A percentile compares a stretch with the other conserved stretches of the same genome.
These are phyloP conservation scores for Capsicum chinense DNA, from an alignment of 257 asterid genomes.

Conservation along the genomic window DNA sequence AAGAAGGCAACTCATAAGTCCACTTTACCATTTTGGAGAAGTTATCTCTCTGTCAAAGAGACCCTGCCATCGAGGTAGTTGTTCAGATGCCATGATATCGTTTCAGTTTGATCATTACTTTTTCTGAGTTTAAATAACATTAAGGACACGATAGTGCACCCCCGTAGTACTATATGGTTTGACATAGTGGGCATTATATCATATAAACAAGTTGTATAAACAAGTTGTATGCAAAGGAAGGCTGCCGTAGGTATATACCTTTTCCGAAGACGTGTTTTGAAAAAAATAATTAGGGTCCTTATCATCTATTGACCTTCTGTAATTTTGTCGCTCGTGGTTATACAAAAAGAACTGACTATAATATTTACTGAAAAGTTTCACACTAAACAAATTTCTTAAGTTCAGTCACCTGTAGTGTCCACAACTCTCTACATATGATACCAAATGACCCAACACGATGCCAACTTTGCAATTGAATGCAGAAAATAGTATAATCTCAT, in stretches of 20 bases:
- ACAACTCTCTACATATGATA: not conserved
- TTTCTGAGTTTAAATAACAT: not conserved
- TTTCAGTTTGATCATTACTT: not conserved
- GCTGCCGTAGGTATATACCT: not conserved
- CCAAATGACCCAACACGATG: constrained; percentile 15
- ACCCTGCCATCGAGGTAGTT: constrained; percentile 85
- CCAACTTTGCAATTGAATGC: constrained; percentile 4
- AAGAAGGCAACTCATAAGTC: constrained; percentile 88
- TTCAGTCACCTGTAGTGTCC: constrained; percentile 9
- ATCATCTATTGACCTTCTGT: not conserved
- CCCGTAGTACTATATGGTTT: not conserved
- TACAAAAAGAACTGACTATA: not conserved
- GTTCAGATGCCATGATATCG: constrained; percentile 25
- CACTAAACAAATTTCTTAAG: not conserved
- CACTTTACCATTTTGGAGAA: constrained; percentile 77
- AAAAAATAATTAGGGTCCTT: not conserved
- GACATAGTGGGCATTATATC: not conserved
- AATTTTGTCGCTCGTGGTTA: not conserved
- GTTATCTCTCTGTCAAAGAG: constrained; percentile 80
- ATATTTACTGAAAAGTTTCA: not conserved
- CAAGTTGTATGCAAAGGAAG: constrained; percentile 4
- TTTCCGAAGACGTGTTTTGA: constrained; percentile 9
- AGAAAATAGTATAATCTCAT: constrained; percentile 5
- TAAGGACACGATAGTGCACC: constrained; percentile 3
- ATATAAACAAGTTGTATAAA: constrained; percentile 17